Evolutionary conservation across 78 protist species (phyloP), one percentile per base, ranked within the genome.

Genomic region (Polysphondylium violaceum): DNA sequence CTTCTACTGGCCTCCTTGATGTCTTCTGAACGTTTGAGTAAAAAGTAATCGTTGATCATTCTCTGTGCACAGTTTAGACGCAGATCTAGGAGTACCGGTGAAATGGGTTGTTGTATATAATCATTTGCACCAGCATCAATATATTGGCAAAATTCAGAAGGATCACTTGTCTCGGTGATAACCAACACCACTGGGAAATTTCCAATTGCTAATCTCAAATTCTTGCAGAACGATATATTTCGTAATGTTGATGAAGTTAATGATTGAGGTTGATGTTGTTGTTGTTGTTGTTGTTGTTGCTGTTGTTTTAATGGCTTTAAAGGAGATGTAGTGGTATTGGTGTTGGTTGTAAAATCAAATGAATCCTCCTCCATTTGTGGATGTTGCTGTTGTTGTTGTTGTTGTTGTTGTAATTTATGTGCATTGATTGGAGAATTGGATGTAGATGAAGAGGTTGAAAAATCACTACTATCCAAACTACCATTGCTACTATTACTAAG

Each of bases 41-140:
- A 55, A 7, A 27, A 33, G 8, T 83, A 61, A 31, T 83, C 76
- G 31, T 40, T 25, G 1, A 83, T 55, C 40, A 83, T n/a, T 35
- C 64, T n/a, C 44, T 83, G 78, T 3, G 71, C 16, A 29, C 73
- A 41, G 21, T 53, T 83, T 43, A 83, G 69, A 27, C 79, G 31
- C 17, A 69, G 59, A 33, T 83, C 91, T 2, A 83, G 51, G 2
- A 83, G 31, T 0, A 69, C 55, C 0, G 91, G 55, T 43, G 91
- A 38, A 9, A 69, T 8, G 17, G 91, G 79, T 41, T 67, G 79
- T 3, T 68, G 78, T 8, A 83, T 83, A 69, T 69, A 83, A 56
- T 83, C 91, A 27, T 35, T 69, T 16, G 73, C 69, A 53, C 89
- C 89, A 7, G 72, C 77, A 59, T 83, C 79, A 27, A 67, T 69